Conservation (phyloP, 352 stramenopile genomes). For the Globisporangium sylvaticum region DNA sequence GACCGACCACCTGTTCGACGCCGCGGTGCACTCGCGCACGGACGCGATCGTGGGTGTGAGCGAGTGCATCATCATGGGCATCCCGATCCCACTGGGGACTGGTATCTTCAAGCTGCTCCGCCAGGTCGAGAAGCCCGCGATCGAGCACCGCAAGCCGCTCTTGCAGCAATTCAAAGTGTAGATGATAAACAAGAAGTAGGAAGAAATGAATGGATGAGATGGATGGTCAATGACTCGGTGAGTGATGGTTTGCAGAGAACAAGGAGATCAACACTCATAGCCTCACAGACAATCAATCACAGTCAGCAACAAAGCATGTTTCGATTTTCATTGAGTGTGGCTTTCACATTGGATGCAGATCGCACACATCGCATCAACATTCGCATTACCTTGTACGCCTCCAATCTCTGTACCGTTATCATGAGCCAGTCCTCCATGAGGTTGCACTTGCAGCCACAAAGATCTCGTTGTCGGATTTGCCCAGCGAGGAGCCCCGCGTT, state of each 20-base stretch:
- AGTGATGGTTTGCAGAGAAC: background rate
- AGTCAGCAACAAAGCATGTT: background rate
- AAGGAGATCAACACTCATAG: no score
- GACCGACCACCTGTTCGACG: slow-evolving; percentile 99
- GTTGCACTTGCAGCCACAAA: background rate
- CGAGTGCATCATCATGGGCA: slow-evolving; percentile 99
- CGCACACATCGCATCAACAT: background rate
- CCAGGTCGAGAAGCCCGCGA: slow-evolving; percentile 70
- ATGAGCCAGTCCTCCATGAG: background rate
- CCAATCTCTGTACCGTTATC: no score
- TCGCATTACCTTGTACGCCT: background rate
- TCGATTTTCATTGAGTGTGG: background rate
- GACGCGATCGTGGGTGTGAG: slow-evolving; percentile 99
- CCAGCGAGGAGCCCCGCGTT: background rate
- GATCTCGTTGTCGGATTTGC: background rate
- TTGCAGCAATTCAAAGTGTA: slow-evolving; percentile 33
- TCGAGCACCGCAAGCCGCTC: slow-evolving; percentile 62
- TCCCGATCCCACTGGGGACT: slow-evolving; percentile 97
- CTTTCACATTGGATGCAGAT: background rate
- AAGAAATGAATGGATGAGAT: background rate
- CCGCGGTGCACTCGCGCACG: slow-evolving; percentile 95
- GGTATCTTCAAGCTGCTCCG: slow-evolving; percentile 96
- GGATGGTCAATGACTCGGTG: background rate
- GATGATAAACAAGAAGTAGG: background rate
- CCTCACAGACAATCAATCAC: background rate